Evolutionary conservation across 2,329 filamentous ascomycete genomes (phyloP), one percentile per base, ranked within the genome.

Genomic region (Penicillium sp.): DNA sequence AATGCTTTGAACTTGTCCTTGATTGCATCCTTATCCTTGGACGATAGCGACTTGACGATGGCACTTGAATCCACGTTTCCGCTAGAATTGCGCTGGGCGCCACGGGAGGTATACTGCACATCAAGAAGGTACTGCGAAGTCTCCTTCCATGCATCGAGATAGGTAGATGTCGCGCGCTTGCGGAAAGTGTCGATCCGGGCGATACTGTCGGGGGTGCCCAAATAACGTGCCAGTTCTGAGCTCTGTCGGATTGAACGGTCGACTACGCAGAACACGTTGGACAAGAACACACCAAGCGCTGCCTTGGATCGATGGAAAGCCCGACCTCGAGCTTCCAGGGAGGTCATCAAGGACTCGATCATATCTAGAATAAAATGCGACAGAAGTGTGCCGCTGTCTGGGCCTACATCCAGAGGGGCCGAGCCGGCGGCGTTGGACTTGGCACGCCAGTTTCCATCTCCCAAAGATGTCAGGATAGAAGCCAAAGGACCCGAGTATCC

Each of bases 1-100:
- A 99, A 99, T 41, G 86, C 85, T 67, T 89, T 87, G 75, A 97
- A 99, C 76, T 97, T 97, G 74, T 91, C 87, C 76, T 99, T 99
- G 76, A 97, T 96, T 57, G 87, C 88, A 71, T 99, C 94, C 75
- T 93, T 95, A 71, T 99, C 94, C 73, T 96, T 97, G 68, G 88
- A 91, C 45, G 84, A 87, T 3, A 97, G 80, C 1, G 84, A 84
- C 75, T 96, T 96, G 58, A 97, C 81, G 57, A 97, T 89, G 0
- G 89, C 88, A 16, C 87, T 86, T 2, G 90, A 94, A 73, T 97
- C 92, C 46, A 87, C 80, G 23, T 66, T 77, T 56, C 72, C 74
- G 9, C 87, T 85, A 2, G 89, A 92, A 0, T 86, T 83, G 15
- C 92, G 91, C 19, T 92, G 86, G 50, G 85, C 76, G 11, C 66